Conservation (phyloP, 2,329 filamentous ascomycete genomes). For the Sporothrix humicola region DNA sequence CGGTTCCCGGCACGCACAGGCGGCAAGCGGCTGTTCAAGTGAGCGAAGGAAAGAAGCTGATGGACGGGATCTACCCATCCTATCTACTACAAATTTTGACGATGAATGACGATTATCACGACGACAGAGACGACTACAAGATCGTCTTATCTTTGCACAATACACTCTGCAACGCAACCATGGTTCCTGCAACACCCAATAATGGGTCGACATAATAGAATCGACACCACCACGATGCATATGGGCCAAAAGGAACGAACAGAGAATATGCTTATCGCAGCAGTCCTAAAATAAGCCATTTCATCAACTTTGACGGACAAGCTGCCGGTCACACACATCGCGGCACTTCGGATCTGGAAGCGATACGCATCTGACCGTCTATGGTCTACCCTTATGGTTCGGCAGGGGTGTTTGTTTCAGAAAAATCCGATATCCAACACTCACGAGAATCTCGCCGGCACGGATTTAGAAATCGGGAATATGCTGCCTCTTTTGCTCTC, state of each 20-base stretch:
- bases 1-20: constrained; percentile 62
- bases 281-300: not conserved
- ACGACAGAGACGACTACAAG: not conserved
- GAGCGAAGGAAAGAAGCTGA: not conserved
- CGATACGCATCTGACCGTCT: not conserved
- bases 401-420: constrained; percentile 15
- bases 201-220: too few relatives aligned
- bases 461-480: not conserved
- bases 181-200: too few relatives aligned
- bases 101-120: not conserved
- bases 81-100: not conserved
- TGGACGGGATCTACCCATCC: not conserved
- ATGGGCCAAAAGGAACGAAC: not conserved
- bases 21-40: constrained; percentile 57
- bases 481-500: not conserved
- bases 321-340: not conserved
- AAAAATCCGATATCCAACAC: not conserved
- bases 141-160: not conserved
- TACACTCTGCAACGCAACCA: too few relatives aligned
- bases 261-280: not conserved
- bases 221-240: not conserved
- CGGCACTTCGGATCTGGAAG: not conserved
- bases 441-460: not conserved
- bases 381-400: not conserved
- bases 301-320: not conserved